Base-by-base conservation (phyloP, 441 rosid genomes). In the Gossypium gossypioides region DNA sequence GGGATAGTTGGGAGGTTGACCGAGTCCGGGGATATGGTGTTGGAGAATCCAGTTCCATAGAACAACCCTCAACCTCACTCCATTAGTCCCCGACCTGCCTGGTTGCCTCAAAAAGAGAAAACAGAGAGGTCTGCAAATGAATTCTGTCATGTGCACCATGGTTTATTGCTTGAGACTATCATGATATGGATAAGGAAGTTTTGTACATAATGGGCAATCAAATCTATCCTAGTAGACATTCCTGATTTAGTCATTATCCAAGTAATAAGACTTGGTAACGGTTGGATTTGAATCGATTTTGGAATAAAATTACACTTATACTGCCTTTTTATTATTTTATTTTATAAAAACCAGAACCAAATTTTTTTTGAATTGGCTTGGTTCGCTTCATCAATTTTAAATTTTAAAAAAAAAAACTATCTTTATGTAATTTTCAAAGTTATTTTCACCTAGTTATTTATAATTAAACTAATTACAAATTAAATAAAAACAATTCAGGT, bases 1-100 rank as follows among this genome's bases (percentile, higher is more conserved):
- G 61, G 72, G 86, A 79, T 73, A 85, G 75, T 63, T 90, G 96
- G 91, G 81, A 88, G 57, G 81, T 85, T 27, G 85, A 86, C 29
- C 22, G 86, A 87, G 71, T 80, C 84, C 5, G 90, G 84, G 16
- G 81, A 73, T 63, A 69, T 72, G 79, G 81, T 83, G 61, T 76
- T 83, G 60, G 80, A 83, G 85, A 81, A 78, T 29, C 55, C 81
- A 37, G 51, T 19, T 70, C 32, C 70, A 21, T 78, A 60, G 61
- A 22, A 69, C 29, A 2, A 19, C 6, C 37, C 24, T n/a, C 34
- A 18, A 24, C 57, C 44, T 16, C 44, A 24, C 15, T 57, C 21
- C 56, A n/a, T 18, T 32, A 42, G 5, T 6, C 25, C 66, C 24
- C 46, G 8, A 34, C 40, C 40, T 34, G 40, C 40, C 37, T 5